Conservation (phyloP, 1,284 basidiomycete species). For the Ceratobasidium sp. region DNA sequence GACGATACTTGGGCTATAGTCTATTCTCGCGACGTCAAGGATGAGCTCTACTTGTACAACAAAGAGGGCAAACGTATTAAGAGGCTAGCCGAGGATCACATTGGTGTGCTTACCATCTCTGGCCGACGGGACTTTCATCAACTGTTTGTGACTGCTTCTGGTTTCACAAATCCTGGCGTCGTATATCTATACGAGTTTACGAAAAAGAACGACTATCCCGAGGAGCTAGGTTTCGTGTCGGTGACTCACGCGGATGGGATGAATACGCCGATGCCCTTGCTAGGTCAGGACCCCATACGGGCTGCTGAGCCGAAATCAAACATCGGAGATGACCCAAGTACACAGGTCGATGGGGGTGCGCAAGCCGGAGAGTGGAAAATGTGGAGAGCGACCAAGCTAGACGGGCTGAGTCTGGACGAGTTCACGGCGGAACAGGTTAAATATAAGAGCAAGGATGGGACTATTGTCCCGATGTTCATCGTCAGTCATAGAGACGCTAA, state of each 20-base stretch:
- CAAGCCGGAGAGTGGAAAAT: conserved; percentile 69
- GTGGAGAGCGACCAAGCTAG: conserved; percentile 72
- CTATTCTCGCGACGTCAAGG: conserved; percentile 85
- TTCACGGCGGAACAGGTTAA: conserved; percentile 78
- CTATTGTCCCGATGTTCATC: conserved; percentile 87
- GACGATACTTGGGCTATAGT: conserved; percentile 72
- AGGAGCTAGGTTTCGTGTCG: conserved; percentile 52
- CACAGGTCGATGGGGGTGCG: neutral
- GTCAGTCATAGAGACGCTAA: conserved; percentile 80
- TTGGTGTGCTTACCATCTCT: conserved; percentile 74
- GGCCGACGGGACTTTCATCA: conserved; percentile 70
- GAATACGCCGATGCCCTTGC: conserved; percentile 23
- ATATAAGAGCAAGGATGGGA: conserved; percentile 84
- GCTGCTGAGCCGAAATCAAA: neutral
- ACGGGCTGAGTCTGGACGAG: conserved; percentile 76
- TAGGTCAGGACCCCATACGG: neutral
- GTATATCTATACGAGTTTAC: conserved; percentile 74
- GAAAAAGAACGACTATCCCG: conserved; percentile 48
- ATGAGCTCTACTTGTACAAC: conserved; percentile 83
- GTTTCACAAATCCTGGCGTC: conserved; percentile 82
- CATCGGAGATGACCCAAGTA: neutral
- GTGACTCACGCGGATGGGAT: conserved; percentile 37
- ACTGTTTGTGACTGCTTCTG: conserved; percentile 76
- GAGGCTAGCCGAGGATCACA: conserved; percentile 75
- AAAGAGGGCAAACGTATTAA: conserved; percentile 67